These are phyloP conservation scores for Candida vartiovaarae DNA, from an alignment of 805 yeast species.

Conservation along the genomic window DNA sequence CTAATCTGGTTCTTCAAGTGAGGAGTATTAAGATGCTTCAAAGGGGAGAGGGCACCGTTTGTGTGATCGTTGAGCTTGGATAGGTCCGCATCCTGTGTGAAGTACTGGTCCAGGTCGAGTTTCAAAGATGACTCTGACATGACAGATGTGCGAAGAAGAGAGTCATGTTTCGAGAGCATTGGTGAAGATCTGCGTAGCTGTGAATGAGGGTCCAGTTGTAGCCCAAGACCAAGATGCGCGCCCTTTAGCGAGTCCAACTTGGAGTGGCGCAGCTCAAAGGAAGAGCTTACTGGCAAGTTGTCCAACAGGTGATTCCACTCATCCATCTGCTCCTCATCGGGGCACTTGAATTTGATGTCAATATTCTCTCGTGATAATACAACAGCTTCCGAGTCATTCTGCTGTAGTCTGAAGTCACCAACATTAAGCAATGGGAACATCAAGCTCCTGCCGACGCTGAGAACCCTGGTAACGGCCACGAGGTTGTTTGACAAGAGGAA, in stretches of 20 bases:
- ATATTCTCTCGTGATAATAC: conserved; percentile 1
- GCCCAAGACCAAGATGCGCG: conserved; percentile 17
- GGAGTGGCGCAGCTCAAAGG: conserved; percentile 3
- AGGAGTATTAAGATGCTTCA: too few species aligned
- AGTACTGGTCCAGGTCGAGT: conserved; percentile 9
- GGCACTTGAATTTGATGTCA: conserved; percentile 15
- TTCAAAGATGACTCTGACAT: conserved; percentile 6
- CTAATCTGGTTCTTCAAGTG: neutral
- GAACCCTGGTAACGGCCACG: conserved; percentile 19
- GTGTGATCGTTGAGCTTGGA: conserved; percentile 8
- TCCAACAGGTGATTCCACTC: conserved; percentile 16
- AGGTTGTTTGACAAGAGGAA: conserved; percentile 12
- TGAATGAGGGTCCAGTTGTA: conserved; percentile 2
- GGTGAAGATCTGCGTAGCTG: conserved; percentile 10
- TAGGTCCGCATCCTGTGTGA: conserved; percentile 8
- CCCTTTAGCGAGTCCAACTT: conserved; percentile 9
- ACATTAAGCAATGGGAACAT: conserved; percentile 19
- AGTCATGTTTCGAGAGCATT: conserved; percentile 15
- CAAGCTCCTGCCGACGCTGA: conserved; percentile 19
- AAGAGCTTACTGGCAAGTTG: neutral
- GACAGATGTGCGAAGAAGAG: conserved; percentile 9
- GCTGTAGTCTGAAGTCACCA: conserved; percentile 8
- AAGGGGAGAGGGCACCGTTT: neutral
- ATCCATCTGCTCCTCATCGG: conserved; percentile 17
- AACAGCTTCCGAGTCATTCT: conserved; percentile 9